phyloP scores from a whole-genome alignment of 495 filamentous ascomycete genomes.

The Bathelium albidoporum region DNA sequence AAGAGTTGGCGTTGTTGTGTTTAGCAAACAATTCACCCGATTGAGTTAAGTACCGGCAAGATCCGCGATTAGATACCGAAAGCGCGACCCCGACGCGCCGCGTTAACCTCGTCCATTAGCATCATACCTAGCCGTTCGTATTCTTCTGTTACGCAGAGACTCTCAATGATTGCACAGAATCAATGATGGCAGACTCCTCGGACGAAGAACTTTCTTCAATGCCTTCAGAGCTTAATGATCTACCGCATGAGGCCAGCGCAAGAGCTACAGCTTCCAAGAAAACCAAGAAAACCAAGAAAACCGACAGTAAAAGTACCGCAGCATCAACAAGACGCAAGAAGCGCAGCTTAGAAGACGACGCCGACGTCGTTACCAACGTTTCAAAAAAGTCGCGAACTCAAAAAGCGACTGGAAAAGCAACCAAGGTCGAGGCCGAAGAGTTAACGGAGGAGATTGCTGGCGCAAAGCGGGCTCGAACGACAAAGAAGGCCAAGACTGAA shows the following conservation, averaged over 20 bases:
- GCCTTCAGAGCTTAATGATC: background rate
- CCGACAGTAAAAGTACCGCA: background rate
- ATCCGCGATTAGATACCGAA: background rate
- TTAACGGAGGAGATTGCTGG: background rate
- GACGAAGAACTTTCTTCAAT: background rate
- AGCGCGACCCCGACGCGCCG: background rate
- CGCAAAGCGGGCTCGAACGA: background rate
- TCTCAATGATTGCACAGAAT: too few species aligned
- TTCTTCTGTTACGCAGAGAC: too few species aligned
- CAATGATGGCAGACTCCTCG: background rate
- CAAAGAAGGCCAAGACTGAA: background rate
- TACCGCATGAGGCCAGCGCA: background rate
- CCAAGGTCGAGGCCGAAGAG: background rate
- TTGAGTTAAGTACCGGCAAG: background rate
- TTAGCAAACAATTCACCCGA: background rate
- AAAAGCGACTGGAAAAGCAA: background rate
- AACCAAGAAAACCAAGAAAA: background rate
- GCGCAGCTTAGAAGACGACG: background rate
- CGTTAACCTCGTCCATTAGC: background rate
- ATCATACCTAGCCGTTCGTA: too few species aligned
- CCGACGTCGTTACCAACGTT: background rate
- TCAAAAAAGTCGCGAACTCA: background rate
- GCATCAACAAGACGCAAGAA: background rate
- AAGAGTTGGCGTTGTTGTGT: slow-evolving; percentile 10
- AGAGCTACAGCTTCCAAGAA: too few species aligned